Evolutionary conservation across 1,139 yeast species (phyloP), one percentile per base, ranked within the genome.

Genomic region (Sugiyamaella pinicola): DNA sequence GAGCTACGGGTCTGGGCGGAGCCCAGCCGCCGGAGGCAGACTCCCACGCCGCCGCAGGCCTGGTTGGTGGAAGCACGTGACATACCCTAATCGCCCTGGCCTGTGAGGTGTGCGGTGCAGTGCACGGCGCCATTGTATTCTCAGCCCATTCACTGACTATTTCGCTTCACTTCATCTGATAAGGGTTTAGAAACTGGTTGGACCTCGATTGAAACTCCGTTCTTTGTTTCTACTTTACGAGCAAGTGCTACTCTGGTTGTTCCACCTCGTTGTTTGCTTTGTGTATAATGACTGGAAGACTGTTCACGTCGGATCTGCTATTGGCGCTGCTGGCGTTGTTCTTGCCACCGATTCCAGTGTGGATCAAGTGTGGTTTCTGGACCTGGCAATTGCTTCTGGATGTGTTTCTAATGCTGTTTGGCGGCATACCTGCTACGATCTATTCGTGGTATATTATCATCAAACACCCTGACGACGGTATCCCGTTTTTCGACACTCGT

Each of bases 321-420:
- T 76, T 85, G 39, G 83, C 83, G 22, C 67, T 84, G 0, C 63
- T 84, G 12, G 83, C 87, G 0, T 78, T 84, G 24, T 65, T 84
- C 49, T 77, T 83, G 69, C 90, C 91, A 1, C 90, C 91, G 0
- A 71, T 85, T 50, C 87, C 90, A 0, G 90, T 85, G 19, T 79
- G 84, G 79, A 76, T 84, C 55, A 81, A 86, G 64, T 72, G 83
- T 53, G 90, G 90, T 1, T 53, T 83, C 31, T 83, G 87, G 58
- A 77, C 87, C 2, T 71, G 75, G 37, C 89, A 84, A 64, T 75
- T 84, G 9, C 66, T 83, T 13, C 80, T 85, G 56, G 84, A 84
- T 64, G 73, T 84, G 39, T 68, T 79, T 41, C 74, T 84, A 38
- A 80, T 83, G 45, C 58, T 82, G 21, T 68, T 84, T 31, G 90